These are phyloP conservation scores for Cymbopogon flexuosus DNA, from an alignment of 202 grass and related monocot genomes.

Conservation along the genomic window DNA sequence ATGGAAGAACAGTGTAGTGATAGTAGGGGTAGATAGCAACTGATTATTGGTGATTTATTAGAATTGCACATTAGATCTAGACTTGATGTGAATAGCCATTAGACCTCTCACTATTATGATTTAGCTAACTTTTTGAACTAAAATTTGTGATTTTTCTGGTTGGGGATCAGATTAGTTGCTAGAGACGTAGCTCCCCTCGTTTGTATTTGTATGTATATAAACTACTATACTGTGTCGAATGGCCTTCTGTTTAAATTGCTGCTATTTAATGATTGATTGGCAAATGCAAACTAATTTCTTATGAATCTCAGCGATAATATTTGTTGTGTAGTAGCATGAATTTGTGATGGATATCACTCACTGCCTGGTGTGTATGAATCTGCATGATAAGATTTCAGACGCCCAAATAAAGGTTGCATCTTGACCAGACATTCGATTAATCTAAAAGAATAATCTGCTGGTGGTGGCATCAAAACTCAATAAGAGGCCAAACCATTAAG, in stretches of 20 bases:
- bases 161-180: conserved; percentile 5
- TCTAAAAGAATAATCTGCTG: too few relatives aligned
- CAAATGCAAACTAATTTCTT: background rate
- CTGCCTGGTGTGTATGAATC: background rate
- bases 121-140: background rate
- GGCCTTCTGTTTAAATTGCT: background rate
- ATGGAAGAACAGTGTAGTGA: conserved; percentile 19
- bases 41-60: background rate
- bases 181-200: background rate
- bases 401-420: background rate
- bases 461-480: too few relatives aligned
- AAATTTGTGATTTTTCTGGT: background rate
- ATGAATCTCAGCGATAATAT: background rate
- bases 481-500: too few relatives aligned
- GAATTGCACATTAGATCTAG: background rate
- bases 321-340: background rate
- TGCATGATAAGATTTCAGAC: background rate
- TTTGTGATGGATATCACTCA: background rate
- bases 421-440: too few relatives aligned
- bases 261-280: background rate
- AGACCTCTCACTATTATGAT: background rate
- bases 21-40: background rate
- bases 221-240: background rate
- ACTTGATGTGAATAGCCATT: conserved; percentile 13
- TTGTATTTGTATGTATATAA: background rate